Conservation (phyloP, 202 grass and related monocot genomes). For the Miscanthus sacchariflorus region DNA sequence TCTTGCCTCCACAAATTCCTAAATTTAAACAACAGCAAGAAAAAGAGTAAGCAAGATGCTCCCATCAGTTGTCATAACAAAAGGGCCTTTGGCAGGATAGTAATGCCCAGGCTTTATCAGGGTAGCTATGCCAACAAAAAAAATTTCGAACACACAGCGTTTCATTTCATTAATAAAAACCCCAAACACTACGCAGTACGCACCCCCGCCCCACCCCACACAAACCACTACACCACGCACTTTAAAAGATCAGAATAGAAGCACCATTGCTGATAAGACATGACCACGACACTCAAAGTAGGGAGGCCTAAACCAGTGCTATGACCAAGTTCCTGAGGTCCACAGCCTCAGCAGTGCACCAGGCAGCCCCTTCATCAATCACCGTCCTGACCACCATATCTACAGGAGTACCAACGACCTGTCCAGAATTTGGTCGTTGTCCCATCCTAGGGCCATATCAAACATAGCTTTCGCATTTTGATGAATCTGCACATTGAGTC, state of each 20-base stretch:
- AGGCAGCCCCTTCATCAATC: neutral
- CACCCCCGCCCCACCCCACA: neutral
- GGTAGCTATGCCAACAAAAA: slow-evolving; percentile 26
- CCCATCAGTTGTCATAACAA: neutral
- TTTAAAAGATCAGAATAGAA: neutral
- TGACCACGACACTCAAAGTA: neutral
- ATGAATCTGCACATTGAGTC: neutral
- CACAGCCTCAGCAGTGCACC: neutral
- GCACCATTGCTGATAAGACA: neutral
- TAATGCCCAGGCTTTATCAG: neutral
- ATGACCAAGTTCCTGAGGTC: neutral
- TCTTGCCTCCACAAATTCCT: slow-evolving; percentile 99
- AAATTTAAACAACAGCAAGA: slow-evolving; percentile 26
- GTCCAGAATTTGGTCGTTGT: neutral
- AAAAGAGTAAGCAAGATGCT: slow-evolving; percentile 5
- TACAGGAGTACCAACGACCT: neutral
- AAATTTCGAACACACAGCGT: neutral
- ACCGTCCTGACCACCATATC: neutral
- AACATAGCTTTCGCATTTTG: neutral
- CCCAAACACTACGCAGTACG: neutral
- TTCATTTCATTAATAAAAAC: neutral
- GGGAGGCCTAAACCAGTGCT: neutral
- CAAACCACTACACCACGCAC: neutral
- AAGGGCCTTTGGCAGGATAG: slow-evolving; percentile 14
- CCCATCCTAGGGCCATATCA: neutral